Evolutionary conservation across 2,329 filamentous ascomycete genomes (phyloP), one percentile per base, ranked within the genome.

Genomic region (Pseudovirgaria hyperparasitica): DNA sequence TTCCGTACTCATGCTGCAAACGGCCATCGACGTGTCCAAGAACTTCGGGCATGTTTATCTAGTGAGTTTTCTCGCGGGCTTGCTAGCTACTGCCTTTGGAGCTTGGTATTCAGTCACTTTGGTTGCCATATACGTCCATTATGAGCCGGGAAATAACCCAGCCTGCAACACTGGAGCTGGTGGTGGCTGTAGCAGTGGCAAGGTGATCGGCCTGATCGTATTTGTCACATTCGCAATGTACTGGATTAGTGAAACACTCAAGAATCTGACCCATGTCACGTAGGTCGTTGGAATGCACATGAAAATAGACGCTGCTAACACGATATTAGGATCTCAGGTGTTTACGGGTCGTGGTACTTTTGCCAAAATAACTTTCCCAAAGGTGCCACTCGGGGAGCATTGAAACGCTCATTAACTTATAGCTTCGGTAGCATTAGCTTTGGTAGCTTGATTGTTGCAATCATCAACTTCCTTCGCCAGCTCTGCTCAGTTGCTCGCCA

Each of bases 281-380:
- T 17, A 45, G 26, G 51, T 87, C 80, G 68, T 60, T 94, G 41
- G 94, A 94, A 62, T 93, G 92, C 55, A 85, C 82, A 1, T 82
- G n/a, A n/a, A n/a, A n/a, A n/a, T n/a, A n/a, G n/a, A n/a, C n/a
- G n/a, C n/a, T n/a, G n/a, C n/a, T n/a, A n/a, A n/a, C n/a, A 93
- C 24, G 85, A 96, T 49, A 79, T 78, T 2, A 85, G 75, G 14
- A 79, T 93, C 32, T 80, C 84, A 0, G 86, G 87, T 1, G 76
- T 93, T 1, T 94, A 92, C 42, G 86, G 84, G 1, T 78, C 79
- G 1, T 96, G 87, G 87, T 96, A 92, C 59, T 94, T 92, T 50
- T 78, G 71, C 38, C 57, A 63, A 6, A 58, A 67, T 16, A 67
- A 70, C 30, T 79, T 82, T 43, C 84, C 86, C 16, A 75, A 70